Conservation (phyloP, 2,329 filamentous ascomycete genomes). For the Cordyceps cateniannulata region DNA sequence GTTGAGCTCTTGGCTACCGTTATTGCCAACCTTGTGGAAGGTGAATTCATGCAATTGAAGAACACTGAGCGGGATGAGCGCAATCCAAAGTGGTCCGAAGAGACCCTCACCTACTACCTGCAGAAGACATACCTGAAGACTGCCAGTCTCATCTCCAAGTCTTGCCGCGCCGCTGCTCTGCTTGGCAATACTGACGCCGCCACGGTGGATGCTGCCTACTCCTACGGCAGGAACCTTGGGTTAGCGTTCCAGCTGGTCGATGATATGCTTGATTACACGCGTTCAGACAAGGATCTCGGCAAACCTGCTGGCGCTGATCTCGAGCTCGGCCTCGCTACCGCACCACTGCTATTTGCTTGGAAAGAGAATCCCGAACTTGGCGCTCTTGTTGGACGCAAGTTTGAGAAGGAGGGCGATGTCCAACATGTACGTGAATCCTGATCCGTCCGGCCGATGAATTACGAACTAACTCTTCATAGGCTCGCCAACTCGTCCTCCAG, state of each 20-base stretch:
- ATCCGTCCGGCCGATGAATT: background rate
- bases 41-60: slow-evolving; percentile 99
- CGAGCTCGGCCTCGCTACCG: slow-evolving; percentile 87
- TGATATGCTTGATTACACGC: slow-evolving; percentile 95
- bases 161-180: slow-evolving; percentile 81
- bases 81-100: slow-evolving; percentile 78
- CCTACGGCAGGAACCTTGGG: slow-evolving; percentile 88
- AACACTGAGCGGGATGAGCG: slow-evolving; percentile 87
- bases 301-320: slow-evolving; percentile 94
- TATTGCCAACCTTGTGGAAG: slow-evolving; percentile 95
- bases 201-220: slow-evolving; percentile 85
- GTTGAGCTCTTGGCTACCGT: slow-evolving; percentile 92
- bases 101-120: slow-evolving; percentile 86
- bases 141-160: slow-evolving; percentile 92
- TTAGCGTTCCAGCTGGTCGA: slow-evolving; percentile 96
- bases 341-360: slow-evolving; percentile 93
- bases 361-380: slow-evolving; percentile 80
- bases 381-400: slow-evolving; percentile 85
- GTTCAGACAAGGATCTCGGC: slow-evolving; percentile 75
- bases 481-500: slow-evolving; percentile 73
- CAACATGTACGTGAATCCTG: slow-evolving; percentile 56
- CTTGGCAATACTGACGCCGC: slow-evolving; percentile 69
- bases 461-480: slow-evolving; percentile 44
- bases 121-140: slow-evolving; percentile 99
- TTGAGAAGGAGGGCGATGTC: slow-evolving; percentile 76